Base-by-base conservation (phyloP, 2,329 filamentous ascomycete genomes). In the Lasiodiplodia citricola region DNA sequence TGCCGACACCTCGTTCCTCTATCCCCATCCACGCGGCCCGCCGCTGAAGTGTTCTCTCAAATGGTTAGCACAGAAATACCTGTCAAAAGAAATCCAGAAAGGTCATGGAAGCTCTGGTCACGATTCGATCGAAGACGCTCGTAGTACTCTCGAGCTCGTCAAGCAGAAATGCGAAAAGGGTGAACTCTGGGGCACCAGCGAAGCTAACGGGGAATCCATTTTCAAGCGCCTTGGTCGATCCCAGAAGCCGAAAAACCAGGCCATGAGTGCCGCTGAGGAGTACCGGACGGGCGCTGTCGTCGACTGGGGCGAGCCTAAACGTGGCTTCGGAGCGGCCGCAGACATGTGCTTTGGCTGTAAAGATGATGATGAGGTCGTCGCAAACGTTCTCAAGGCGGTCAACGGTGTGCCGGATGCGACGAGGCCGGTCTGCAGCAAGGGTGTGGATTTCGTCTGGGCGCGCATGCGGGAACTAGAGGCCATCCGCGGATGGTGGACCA, bases 131-230 rank as follows among this genome's bases (percentile, higher is more conserved):
- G 96, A 99, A 80, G 96, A 99, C 78, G 94, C 96, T 16, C 90
- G 87, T 72, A 94, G 96, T 2, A 96, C 94, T 72, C 89, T 99
- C 16, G 94, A 98, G 75, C 90, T 99, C 1, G 89, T 98, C 58
- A 97, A 96, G 80, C 91, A 95, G 76, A 99, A 99, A 79, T 97
- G 95, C 78, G 94, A 98, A 79, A 96, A 92, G 80, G 96, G 96
- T 51, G 92, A 92, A 72, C 81, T 85, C 28, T 99, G 94, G 92
- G 96, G 93, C 44, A 91, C 91, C 0, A 88, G 88, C 62, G 93
- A 97, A 54, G 86, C 89, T 2, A 90, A 90, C 56, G 90, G 90
- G 51, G 96, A 99, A 81, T 95, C 93, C 73, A 89, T 99, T 62
- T 99, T 98, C 84, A 92, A 91, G 73, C 89, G 95, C 11, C 85